Evolutionary conservation across 139 green algal species (phyloP).

Genomic region (Micromonas commoda): DNA sequence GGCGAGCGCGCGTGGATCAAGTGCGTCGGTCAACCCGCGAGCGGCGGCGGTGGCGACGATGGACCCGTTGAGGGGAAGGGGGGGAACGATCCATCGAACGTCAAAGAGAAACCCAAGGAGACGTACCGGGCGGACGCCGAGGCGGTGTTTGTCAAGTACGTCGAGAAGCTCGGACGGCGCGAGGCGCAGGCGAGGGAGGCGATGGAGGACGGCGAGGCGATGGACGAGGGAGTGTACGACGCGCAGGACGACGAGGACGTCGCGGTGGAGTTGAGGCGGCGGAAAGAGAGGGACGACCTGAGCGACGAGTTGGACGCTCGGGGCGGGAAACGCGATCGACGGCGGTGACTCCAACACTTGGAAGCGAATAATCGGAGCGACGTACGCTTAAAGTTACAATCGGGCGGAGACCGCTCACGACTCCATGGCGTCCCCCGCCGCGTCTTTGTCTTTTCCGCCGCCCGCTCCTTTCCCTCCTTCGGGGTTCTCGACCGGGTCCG

Average conservation of each 20-base stretch:
- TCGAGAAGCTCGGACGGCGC: conserved; percentile 22
- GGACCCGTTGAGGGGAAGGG: neutral
- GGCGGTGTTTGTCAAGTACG: conserved; percentile 22
- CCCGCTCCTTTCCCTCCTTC: neutral
- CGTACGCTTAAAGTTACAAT: too few species aligned
- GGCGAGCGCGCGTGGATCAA: neutral
- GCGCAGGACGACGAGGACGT: neutral
- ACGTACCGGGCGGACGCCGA: neutral
- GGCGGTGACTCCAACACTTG: too few species aligned
- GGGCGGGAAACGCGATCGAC: too few species aligned
- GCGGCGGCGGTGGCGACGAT: neutral
- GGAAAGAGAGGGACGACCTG: too few species aligned
- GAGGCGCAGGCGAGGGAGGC: conserved; percentile 17
- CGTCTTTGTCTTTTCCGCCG: neutral
- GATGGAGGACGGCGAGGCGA: neutral
- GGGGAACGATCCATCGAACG: neutral
- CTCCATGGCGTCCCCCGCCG: neutral
- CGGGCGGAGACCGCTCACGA: too few species aligned
- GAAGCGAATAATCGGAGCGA: too few species aligned
- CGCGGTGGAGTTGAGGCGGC: neutral
- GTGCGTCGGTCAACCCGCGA: neutral
- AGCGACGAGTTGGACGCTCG: too few species aligned
- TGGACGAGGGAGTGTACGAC: neutral
- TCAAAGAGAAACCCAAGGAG: neutral
- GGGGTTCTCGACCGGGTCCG: neutral